Evolutionary conservation across 1,139 yeast species (phyloP), one percentile per base, ranked within the genome.

Genomic region (Arxiozyma heterogenica): DNA sequence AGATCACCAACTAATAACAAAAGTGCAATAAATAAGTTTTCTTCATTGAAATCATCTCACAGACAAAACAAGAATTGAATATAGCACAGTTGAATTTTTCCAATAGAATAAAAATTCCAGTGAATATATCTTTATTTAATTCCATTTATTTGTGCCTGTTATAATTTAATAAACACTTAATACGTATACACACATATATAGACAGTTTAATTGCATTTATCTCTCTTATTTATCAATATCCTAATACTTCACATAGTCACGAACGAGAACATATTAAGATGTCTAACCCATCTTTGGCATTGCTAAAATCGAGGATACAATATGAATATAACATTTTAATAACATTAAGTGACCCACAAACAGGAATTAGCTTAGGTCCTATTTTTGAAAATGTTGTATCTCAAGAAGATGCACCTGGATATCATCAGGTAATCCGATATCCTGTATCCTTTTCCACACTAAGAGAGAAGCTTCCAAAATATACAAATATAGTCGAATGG

Each of bases 401-500:
- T 50, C 73, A 64, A 58, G 75, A 75, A 23, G 77, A 77, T 53
- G 83, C 81, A 38, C 93, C 93, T 1, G 87, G 85, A 61, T 86
- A 86, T 69, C 86, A 86, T 49, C 73, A 79, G 44, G 73, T 86
- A 11, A 83, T 86, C 55, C 81, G 81, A 57, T 79, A 77, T 54
- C 91, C 91, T 12, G 83, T 86, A 83, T 84, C 86, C 54, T 73
- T 86, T 59, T 82, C 80, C 58, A 84, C 89, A 0, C 82, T 86
- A 1, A 77, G 80, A 77, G 72, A 72, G 60, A 64, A 72, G 44
- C 57, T 69, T n/a, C 61, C 64, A 25, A 75, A 75, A 58, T 90
- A 89, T 70, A 68, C 73, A 12, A 73, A 74, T 52, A 81, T 87
- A 0, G 85, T 82, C 61, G 83, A 81, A 55, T 90, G 89, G 67